A percentile compares a stretch with the other conserved stretches of the same genome.
These are phyloP conservation scores for Protostelium mycophagum DNA, from an alignment of 78 protist species.

Conservation along the genomic window DNA sequence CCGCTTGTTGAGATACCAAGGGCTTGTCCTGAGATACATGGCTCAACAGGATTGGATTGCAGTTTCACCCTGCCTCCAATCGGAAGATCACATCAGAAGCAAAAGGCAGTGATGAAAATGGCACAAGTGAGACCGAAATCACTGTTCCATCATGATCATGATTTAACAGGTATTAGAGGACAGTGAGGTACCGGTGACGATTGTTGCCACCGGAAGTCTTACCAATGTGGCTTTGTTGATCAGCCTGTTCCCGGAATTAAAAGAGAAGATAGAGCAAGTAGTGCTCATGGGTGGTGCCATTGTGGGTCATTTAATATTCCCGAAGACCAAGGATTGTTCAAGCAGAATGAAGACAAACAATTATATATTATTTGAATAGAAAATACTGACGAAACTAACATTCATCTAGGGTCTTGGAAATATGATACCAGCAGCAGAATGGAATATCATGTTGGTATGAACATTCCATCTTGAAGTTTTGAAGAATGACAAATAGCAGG, in stretches of 20 bases:
- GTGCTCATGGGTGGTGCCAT: constrained; percentile 79
- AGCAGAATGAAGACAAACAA: too few relatives aligned
- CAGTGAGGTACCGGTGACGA: constrained; percentile 4
- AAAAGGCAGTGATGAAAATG: constrained; percentile 25
- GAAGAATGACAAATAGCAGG: too few relatives aligned
- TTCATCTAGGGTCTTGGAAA: constrained; percentile 71
- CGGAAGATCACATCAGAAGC: constrained; percentile 3
- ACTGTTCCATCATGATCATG: too few relatives aligned
- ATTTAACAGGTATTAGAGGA: background rate
- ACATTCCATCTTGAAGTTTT: constrained; percentile 17
- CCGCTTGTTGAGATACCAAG: constrained; percentile 30
- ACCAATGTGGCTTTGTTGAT: constrained; percentile 82
- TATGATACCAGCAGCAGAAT: constrained; percentile 78
- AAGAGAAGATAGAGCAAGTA: constrained; percentile 37
- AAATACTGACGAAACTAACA: too few relatives aligned
- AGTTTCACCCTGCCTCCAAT: constrained; percentile 11
- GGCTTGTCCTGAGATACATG: constrained; percentile 86
- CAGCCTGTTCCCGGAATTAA: constrained; percentile 60
- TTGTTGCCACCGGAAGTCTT: constrained; percentile 77
- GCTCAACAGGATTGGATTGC: constrained; percentile 75
- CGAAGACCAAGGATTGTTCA: background rate
- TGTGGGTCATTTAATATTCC: background rate
- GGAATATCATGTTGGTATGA: constrained; percentile 24
- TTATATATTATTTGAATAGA: too few relatives aligned
- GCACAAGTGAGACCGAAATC: constrained; percentile 23